Evolutionary conservation across 441 rosid genomes (phyloP).

Genomic region (Bocquillonia castaneifolia): DNA sequence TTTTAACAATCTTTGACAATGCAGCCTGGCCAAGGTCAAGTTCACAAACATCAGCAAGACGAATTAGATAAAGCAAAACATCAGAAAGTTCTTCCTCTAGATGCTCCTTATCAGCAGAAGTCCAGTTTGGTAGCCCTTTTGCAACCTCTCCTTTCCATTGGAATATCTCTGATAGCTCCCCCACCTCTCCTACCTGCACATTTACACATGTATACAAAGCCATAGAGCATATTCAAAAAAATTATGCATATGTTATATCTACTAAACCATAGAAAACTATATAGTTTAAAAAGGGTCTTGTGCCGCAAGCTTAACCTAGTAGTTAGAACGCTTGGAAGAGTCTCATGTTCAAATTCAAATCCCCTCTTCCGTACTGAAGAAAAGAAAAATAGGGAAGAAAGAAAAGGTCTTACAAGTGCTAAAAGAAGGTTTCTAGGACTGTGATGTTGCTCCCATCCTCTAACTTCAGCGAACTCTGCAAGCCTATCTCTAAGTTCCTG

Average conservation of each 20-base stretch:
- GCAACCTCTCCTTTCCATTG: constrained; percentile 66
- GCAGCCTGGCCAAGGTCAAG: constrained; percentile 59
- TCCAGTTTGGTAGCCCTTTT: constrained; percentile 54
- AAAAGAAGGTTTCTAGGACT: constrained; percentile 55
- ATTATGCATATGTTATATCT: no score
- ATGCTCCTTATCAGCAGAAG: constrained; percentile 43
- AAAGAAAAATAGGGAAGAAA: not conserved
- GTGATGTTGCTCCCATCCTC: constrained; percentile 53
- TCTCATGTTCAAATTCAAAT: no score
- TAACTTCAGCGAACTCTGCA: constrained; percentile 41
- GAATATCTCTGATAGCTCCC: constrained; percentile 59
- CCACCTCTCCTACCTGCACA: constrained; percentile 56
- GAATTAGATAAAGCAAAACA: constrained; percentile 48
- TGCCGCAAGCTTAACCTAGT: no score
- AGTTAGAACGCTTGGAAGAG: no score
- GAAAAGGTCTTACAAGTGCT: constrained; percentile 34
- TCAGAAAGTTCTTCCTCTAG: constrained; percentile 52
- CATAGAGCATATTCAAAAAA: no score
- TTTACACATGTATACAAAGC: no score
- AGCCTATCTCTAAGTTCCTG: constrained; percentile 42
- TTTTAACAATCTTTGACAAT: constrained; percentile 40
- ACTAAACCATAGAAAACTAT: not conserved
- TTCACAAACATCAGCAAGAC: constrained; percentile 49
- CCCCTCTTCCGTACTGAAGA: no score
- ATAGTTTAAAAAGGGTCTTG: no score